Conservation (phyloP, 176 grass and related monocot genomes). For the Phoenix roebelenii region DNA sequence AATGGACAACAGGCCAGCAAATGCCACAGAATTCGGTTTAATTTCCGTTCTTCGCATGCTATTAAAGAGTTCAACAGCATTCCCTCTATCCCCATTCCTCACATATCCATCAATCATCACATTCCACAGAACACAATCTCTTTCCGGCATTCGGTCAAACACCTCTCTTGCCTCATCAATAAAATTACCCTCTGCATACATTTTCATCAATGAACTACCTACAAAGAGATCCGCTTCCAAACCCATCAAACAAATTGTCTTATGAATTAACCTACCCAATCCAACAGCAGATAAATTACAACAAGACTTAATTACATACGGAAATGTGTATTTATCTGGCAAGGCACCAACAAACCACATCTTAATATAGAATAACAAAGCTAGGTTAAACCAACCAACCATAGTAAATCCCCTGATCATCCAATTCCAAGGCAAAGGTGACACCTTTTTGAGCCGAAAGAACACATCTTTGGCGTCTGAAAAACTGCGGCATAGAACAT, state of each 20-base stretch:
- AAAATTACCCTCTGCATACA: slow-evolving; percentile 34
- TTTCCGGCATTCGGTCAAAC: slow-evolving; percentile 64
- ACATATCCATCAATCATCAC: slow-evolving; percentile 69
- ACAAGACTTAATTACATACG: slow-evolving; percentile 73
- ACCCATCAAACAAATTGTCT: slow-evolving; percentile 33
- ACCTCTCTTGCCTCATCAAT: slow-evolving; percentile 39
- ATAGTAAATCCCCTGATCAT: slow-evolving; percentile 61
- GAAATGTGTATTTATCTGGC: slow-evolving; percentile 56
- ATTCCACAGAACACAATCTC: slow-evolving; percentile 74
- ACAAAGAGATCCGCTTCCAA: slow-evolving; percentile 44
- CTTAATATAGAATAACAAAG: slow-evolving; percentile 69
- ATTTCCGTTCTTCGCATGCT: slow-evolving; percentile 31
- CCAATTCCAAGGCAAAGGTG: slow-evolving; percentile 83
- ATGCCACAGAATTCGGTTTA: slow-evolving; percentile 45
- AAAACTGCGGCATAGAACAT: slow-evolving; percentile 60
- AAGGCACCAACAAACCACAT: slow-evolving; percentile 53
- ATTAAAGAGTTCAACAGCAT: slow-evolving; percentile 31
- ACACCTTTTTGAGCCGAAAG: slow-evolving; percentile 29
- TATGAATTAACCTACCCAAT: slow-evolving; percentile 52
- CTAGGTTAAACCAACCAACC: slow-evolving; percentile 31
- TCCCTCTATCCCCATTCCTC: slow-evolving; percentile 20
- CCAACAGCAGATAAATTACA: slow-evolving; percentile 36
- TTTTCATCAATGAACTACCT: slow-evolving; percentile 64
- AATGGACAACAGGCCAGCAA: slow-evolving; percentile 57
- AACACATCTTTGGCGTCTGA: slow-evolving; percentile 46